Percentiles rank a stretch among this genome's conserved stretches.
Conservation (phyloP, 768 basidiomycete species). For the Chalciporus piperatus region DNA sequence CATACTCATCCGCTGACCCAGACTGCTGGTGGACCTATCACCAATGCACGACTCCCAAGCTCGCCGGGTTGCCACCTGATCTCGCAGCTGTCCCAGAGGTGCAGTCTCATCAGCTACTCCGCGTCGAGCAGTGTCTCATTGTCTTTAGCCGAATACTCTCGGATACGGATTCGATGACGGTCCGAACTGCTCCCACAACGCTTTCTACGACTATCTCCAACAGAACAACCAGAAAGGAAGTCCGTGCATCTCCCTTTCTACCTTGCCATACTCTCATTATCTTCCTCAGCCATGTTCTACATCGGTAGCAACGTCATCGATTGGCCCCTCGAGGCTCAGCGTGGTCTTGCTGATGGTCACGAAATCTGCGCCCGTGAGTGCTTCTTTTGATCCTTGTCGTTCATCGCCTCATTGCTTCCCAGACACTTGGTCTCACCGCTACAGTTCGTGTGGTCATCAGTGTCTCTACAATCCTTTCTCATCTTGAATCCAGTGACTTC, state of each 20-base stretch:
- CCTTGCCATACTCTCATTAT: background rate
- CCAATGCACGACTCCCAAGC: constrained; percentile 49
- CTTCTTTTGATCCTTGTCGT: background rate
- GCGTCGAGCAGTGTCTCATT: background rate
- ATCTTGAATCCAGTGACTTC: constrained; percentile 44
- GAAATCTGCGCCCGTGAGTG: constrained; percentile 60
- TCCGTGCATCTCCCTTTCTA: constrained; percentile 30
- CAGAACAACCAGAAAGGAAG: constrained; percentile 59
- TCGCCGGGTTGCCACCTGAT: constrained; percentile 41
- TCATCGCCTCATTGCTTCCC: background rate
- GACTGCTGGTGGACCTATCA: constrained; percentile 45
- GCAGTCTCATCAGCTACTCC: constrained; percentile 2
- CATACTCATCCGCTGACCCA: constrained; percentile 41
- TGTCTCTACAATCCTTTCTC: too few species aligned
- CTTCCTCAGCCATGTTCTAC: constrained; percentile 51
- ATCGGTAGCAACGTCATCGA: constrained; percentile 58
- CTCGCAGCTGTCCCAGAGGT: constrained; percentile 49
- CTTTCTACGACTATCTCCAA: constrained; percentile 54
- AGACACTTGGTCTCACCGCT: constrained; percentile 38
- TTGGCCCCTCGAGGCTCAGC: constrained; percentile 55
- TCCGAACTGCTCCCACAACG: constrained; percentile 63
- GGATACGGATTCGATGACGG: constrained; percentile 67
- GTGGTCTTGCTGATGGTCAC: constrained; percentile 54
- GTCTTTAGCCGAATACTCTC: constrained; percentile 43
- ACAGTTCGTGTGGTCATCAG: constrained; percentile 44